phyloP scores from a whole-genome alignment of 768 basidiomycete species.

The Amanita exitialis region DNA sequence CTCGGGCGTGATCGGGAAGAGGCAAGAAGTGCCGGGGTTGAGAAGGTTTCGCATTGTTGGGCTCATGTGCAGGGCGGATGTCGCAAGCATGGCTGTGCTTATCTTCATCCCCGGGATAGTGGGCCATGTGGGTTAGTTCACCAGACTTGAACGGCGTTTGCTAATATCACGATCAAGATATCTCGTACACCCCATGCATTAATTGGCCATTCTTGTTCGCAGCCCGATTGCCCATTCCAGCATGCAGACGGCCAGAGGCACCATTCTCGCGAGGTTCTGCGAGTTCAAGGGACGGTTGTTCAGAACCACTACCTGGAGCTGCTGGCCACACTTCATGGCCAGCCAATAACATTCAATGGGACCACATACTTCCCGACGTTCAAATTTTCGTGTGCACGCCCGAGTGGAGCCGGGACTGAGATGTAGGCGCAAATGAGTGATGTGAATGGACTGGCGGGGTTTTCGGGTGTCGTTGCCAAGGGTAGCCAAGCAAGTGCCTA shows the following conservation, averaged over 20 bases:
- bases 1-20: conserved; percentile 6
- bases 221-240: not conserved
- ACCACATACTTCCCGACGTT: conserved; percentile 1
- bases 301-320: not conserved
- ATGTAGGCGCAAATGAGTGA: not conserved
- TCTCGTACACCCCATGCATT: conserved; percentile 4
- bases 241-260: not conserved
- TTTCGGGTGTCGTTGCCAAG: no score
- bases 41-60: conserved; percentile 7
- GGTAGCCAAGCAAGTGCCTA: no score
- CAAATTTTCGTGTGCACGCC: no score
- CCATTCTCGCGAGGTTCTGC: not conserved
- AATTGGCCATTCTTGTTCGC: not conserved
- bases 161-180: not conserved
- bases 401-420: not conserved
- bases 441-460: not conserved
- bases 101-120: conserved; percentile 2
- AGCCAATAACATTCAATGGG: not conserved
- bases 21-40: conserved; percentile 5
- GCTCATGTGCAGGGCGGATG: conserved; percentile 3
- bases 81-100: not conserved
- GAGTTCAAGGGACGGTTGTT: not conserved
- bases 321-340: not conserved
- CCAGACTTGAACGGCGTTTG: not conserved
- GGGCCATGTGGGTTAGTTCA: not conserved